Percentiles rank a stretch among this genome's conserved stretches.
phyloP scores from a whole-genome alignment of 805 yeast species.

The Kuraishia floccosa region DNA sequence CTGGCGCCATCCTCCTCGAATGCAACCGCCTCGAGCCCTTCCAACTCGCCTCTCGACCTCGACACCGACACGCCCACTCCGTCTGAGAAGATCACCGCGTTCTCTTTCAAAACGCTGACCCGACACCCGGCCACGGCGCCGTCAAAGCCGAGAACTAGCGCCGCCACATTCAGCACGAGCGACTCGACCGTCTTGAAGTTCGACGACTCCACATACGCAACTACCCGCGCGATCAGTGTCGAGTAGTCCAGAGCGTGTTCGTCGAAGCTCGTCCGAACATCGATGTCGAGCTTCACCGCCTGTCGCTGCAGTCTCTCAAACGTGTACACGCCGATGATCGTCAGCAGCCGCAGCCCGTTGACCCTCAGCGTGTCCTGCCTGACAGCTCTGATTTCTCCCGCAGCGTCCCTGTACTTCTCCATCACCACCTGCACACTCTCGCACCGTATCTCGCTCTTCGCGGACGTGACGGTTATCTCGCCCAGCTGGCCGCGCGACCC shows the following conservation, averaged over 20 bases:
- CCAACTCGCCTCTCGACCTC: slow-evolving; percentile 32
- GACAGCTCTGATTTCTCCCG: background rate
- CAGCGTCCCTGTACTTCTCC: slow-evolving; percentile 1
- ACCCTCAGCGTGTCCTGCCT: slow-evolving; percentile 20
- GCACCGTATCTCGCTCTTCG: slow-evolving; percentile 51
- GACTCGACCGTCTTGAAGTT: slow-evolving; percentile 92
- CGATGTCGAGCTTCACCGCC: slow-evolving; percentile 53
- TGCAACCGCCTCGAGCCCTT: slow-evolving; percentile 8
- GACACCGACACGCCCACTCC: slow-evolving; percentile 82
- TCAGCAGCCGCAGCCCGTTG: slow-evolving; percentile 42
- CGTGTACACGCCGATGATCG: slow-evolving; percentile 89
- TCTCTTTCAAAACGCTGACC: slow-evolving; percentile 76
- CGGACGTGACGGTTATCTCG: slow-evolving; percentile 25
- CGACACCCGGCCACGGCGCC: slow-evolving; percentile 9
- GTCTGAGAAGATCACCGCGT: slow-evolving; percentile 76
- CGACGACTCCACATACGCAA: slow-evolving; percentile 58
- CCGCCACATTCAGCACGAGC: slow-evolving; percentile 59
- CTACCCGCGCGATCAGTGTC: slow-evolving; percentile 33
- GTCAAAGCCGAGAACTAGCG: slow-evolving; percentile 11
- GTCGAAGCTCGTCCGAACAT: slow-evolving; percentile 21
- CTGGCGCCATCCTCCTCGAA: slow-evolving; percentile 8
- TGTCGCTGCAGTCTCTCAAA: slow-evolving; percentile 82
- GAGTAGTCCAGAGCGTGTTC: slow-evolving; percentile 19
- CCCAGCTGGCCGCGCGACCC: slow-evolving; percentile 3
- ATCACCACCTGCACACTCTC: slow-evolving; percentile 14